Conservation (phyloP, 2,329 filamentous ascomycete species). For the Emericellopsis cladophorae region DNA sequence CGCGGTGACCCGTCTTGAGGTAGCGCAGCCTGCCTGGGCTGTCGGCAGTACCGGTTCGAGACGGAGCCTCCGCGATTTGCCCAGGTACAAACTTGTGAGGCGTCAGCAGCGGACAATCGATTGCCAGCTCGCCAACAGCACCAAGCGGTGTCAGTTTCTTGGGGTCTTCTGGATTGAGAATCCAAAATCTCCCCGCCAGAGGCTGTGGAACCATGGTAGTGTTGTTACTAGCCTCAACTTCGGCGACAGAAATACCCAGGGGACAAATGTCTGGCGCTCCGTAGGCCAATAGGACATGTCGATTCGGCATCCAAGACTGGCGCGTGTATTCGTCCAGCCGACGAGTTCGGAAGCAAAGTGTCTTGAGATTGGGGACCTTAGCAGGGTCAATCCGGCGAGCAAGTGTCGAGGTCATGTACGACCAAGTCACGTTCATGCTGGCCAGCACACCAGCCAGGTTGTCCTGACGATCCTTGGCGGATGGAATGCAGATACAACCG, state of each 20-base stretch:
- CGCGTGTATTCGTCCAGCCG: constrained; percentile 37
- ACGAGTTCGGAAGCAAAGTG: constrained; percentile 32
- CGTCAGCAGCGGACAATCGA: constrained; percentile 33
- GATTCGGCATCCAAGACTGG: constrained; percentile 29
- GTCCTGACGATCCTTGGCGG: constrained; percentile 31
- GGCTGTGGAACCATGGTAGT: constrained; percentile 31
- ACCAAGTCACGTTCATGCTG: constrained; percentile 36
- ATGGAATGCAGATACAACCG: constrained; percentile 46
- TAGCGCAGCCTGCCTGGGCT: constrained; percentile 19
- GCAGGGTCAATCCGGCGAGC: constrained; percentile 28
- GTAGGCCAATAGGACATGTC: constrained; percentile 35
- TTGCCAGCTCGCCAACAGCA: constrained; percentile 43
- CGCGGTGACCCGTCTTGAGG: constrained; percentile 37
- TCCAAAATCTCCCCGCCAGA: constrained; percentile 35
- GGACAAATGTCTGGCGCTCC: constrained; percentile 38
- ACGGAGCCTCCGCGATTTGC: constrained; percentile 6
- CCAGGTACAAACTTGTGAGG: constrained; percentile 21
- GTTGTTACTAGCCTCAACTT: constrained; percentile 22
- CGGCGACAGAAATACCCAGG: constrained; percentile 34
- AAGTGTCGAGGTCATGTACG: constrained; percentile 46
- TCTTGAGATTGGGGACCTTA: constrained; percentile 22
- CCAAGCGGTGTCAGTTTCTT: constrained; percentile 39
- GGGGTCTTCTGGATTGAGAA: constrained; percentile 38
- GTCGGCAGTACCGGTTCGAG: constrained; percentile 6
- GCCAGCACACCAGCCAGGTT: constrained; percentile 37